Evolutionary conservation across 306 rosid species (phyloP).

Genomic region (Rosa rugosa): DNA sequence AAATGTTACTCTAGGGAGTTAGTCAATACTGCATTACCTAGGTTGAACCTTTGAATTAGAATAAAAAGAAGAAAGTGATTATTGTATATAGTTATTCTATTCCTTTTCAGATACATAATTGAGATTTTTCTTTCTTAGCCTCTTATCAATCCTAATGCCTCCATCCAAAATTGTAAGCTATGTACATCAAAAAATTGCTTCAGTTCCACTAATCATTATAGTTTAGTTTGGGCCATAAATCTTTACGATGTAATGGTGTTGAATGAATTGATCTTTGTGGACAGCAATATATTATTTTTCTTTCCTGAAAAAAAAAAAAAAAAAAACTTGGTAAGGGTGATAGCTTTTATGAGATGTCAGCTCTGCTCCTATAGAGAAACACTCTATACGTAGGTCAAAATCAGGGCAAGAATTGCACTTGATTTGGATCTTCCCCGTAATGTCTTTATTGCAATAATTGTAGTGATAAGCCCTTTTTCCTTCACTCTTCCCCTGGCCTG

Average conservation of each 20-base stretch:
- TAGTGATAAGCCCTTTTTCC: conserved; percentile 93
- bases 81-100: background rate
- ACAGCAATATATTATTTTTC: background rate
- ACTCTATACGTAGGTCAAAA: conserved; percentile 92
- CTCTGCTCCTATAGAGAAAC: conserved; percentile 97
- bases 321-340: conserved; percentile 83
- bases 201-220: background rate
- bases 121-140: background rate
- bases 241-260: background rate
- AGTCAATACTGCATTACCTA: background rate
- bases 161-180: background rate
- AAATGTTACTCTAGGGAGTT: background rate
- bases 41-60: background rate
- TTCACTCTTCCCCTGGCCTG: conserved; percentile 85
- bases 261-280: background rate
- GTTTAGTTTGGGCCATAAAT: background rate
- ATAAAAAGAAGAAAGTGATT: background rate
- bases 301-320: background rate
- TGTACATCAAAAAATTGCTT: background rate
- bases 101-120: background rate
- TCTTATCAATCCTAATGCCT: background rate
- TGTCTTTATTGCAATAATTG: conserved; percentile 96
- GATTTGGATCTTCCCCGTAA: conserved; percentile 88
- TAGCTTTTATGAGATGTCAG: conserved; percentile 83
- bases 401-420: conserved; percentile 93